Evolutionary conservation across 2,329 filamentous ascomycete species (phyloP), one percentile per base, ranked within the genome.

Genomic region (Albifimbria verrucaria): DNA sequence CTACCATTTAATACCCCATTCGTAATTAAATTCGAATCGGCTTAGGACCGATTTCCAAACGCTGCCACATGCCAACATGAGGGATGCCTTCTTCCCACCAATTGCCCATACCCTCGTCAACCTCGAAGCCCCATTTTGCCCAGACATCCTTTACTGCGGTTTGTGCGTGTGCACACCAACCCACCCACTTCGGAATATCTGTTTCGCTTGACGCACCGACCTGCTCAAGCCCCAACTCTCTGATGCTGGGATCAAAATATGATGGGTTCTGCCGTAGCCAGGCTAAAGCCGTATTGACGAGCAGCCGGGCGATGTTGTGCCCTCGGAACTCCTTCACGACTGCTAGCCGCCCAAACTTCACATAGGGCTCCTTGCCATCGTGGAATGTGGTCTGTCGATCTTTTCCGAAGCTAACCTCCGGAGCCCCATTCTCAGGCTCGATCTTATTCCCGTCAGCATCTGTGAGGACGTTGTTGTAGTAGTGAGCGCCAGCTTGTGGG

Each of bases 1-100:
- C n/a, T n/a, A n/a, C n/a, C n/a, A n/a, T n/a, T n/a, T n/a, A n/a
- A n/a, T n/a, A n/a, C n/a, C n/a, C n/a, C n/a, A n/a, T n/a, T n/a
- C n/a, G n/a, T n/a, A n/a, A n/a, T 53, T 60, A 69, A 39, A 65
- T 60, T 25, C 56, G 62, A 44, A 64, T 57, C 32, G 60, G 50
- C 51, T 65, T 60, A 41, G 62, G 57, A 18, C 52, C 56, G 4
- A 76, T 56, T 4, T 74, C 64, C 24, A 85, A 55, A 28, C 81
- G 72, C 58, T 70, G 63, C 58, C 82, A 96, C 92, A 97, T 95
- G 55, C 89, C 92, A 18, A 95, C 79, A 74, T 96, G 91, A 58
- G 82, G 77, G 51, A 96, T 93, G 4, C 88, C 90, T 64, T 94
- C 91, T 69, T 97, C 92, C 56, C 79, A 77, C 91, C 92, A 97